Evolutionary conservation across 495 filamentous ascomycete species (phyloP).

Genomic region (Aspergillus affinis): DNA sequence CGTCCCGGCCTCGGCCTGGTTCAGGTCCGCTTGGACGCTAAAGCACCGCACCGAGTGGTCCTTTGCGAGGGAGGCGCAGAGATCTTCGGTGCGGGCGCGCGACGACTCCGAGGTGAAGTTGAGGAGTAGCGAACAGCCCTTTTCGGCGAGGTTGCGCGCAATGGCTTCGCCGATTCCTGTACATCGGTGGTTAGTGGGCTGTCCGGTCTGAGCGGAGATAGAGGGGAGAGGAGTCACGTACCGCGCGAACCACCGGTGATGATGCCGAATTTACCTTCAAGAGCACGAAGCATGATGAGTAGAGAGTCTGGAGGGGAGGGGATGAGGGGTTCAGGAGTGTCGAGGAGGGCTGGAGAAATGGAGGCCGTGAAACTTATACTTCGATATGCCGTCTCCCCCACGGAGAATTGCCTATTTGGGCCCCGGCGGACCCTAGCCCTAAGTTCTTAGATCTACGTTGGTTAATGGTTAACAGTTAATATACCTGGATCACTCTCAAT

Average conservation of each 20-base stretch:
- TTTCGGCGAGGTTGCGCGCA: conserved; percentile 71
- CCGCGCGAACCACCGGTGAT: conserved; percentile 77
- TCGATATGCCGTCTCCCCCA: conserved; percentile 13
- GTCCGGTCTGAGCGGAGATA: background rate
- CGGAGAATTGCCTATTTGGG: conserved; percentile 31
- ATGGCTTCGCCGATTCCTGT: conserved; percentile 87
- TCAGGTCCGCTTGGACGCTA: conserved; percentile 58
- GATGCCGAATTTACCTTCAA: conserved; percentile 71
- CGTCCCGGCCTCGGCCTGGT: conserved; percentile 40
- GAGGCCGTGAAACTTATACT: background rate
- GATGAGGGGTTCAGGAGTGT: background rate
- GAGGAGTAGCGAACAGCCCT: conserved; percentile 68
- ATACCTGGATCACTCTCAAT: too few relatives aligned
- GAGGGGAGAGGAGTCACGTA: conserved; percentile 29
- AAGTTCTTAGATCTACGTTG: background rate
- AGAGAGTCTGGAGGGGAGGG: background rate
- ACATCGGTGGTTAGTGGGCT: conserved; percentile 11
- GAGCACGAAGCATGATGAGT: conserved; percentile 26
- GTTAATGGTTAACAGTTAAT: too few relatives aligned
- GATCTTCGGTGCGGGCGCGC: conserved; percentile 35
- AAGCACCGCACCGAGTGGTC: conserved; percentile 44
- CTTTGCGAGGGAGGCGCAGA: conserved; percentile 44
- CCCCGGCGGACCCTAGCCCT: background rate
- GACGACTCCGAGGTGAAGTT: conserved; percentile 69
- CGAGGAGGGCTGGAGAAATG: background rate